Conservation (phyloP, 148 eudicot genomes). For the Rhododendron kiyosumense region DNA sequence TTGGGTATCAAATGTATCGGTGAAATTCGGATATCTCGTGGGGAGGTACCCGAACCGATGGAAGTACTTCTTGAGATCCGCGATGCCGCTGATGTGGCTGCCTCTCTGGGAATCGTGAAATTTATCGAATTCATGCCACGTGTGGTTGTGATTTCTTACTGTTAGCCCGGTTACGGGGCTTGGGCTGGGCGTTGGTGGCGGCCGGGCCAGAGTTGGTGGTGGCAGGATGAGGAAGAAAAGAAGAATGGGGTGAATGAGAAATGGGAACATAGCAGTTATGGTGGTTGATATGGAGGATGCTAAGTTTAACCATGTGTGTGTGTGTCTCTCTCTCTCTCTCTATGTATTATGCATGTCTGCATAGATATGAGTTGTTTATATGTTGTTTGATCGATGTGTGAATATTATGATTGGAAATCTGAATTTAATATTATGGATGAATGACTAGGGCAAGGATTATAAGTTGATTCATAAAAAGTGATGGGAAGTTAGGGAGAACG, state of each 20-base stretch:
- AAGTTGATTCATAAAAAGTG: not conserved
- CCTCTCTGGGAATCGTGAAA: constrained; percentile 42
- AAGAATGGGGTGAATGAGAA: constrained; percentile 7
- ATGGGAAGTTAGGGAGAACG: not conserved
- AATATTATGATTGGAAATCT: not conserved
- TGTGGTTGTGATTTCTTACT: constrained; percentile 9
- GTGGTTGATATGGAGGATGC: not conserved
- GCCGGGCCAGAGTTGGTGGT: constrained; percentile 15
- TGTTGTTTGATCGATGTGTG: not conserved
- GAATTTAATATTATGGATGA: not conserved
- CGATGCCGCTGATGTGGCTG: constrained; percentile 27
- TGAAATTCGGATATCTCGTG: constrained; percentile 9
- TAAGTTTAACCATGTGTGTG: not conserved
- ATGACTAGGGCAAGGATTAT: not conserved
- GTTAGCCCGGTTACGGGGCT: not conserved
- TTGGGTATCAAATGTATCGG: constrained; percentile 38
- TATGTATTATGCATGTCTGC: not conserved
- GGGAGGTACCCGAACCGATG: constrained; percentile 51
- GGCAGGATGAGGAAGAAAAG: constrained; percentile 15
- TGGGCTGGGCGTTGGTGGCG: not conserved
- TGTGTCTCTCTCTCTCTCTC: not conserved
- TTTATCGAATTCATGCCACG: constrained; percentile 35
- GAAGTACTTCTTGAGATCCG: constrained; percentile 48
- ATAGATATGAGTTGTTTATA: not conserved
- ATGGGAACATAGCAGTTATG: constrained; percentile 13